Evolutionary conservation across 176 grass and related monocot species (phyloP).

Genomic region (Phragmites australis): DNA sequence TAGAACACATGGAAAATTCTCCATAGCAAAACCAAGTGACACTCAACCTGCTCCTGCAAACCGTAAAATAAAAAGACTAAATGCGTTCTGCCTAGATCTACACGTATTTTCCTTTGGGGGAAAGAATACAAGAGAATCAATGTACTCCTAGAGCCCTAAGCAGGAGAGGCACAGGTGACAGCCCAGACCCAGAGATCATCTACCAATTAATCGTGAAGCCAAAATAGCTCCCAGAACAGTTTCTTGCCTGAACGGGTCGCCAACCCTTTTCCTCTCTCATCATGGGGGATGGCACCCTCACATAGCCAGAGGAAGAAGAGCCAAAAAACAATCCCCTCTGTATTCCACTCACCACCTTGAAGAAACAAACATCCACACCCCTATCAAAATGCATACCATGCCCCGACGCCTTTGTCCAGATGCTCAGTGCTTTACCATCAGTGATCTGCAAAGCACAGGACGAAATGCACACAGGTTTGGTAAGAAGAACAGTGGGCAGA

Average conservation of each 20-base stretch:
- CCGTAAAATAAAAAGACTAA: conserved; percentile 18
- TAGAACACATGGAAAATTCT: conserved; percentile 1
- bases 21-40: conserved; percentile 6
- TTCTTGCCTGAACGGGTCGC: conserved; percentile 43
- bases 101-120: conserved; percentile 35
- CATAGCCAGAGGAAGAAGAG: conserved; percentile 87
- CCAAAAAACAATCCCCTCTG: conserved; percentile 70
- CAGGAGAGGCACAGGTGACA: conserved; percentile 32
- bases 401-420: conserved; percentile 51
- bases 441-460: conserved; percentile 68
- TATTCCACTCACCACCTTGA: conserved; percentile 58
- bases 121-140: conserved; percentile 48
- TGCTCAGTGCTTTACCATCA: conserved; percentile 50
- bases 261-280: conserved; percentile 36
- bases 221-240: conserved; percentile 40
- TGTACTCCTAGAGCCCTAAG: conserved; percentile 60
- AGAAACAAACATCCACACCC: conserved; percentile 54
- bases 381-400: conserved; percentile 67
- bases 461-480: conserved; percentile 29
- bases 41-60: conserved; percentile 36
- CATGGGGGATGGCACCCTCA: conserved; percentile 43
- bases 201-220: conserved; percentile 43
- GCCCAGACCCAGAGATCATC: conserved; percentile 33
- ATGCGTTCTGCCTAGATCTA: conserved; percentile 36
- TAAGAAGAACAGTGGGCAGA: conserved; percentile 19